phyloP scores from a whole-genome alignment of 331 rosid species.

The Phaseolus coccineus region DNA sequence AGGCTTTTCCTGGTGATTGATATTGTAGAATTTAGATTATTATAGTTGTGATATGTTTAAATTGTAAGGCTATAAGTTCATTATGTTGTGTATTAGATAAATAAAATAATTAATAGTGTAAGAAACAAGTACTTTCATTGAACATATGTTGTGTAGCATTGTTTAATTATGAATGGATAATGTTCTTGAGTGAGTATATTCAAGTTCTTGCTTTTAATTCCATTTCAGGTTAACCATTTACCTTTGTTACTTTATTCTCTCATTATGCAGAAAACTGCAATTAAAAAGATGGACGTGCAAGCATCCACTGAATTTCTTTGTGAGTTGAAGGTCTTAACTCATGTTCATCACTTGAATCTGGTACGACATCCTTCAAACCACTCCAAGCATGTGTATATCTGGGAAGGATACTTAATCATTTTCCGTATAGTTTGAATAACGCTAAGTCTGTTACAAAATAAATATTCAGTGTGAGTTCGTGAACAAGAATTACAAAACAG shows the following conservation, averaged over 20 bases:
- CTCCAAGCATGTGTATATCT: not conserved
- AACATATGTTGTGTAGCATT: not conserved
- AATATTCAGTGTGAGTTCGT: not conserved
- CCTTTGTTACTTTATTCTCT: not conserved
- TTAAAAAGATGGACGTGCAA: constrained; percentile 91
- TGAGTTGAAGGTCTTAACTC: constrained; percentile 80
- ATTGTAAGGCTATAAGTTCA: constrained; percentile 7
- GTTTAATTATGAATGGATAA: not conserved
- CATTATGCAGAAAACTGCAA: constrained; percentile 73
- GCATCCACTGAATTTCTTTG: constrained; percentile 83
- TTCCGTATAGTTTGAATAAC: not conserved
- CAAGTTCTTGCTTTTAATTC: not conserved
- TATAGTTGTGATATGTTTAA: not conserved
- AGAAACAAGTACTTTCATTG: not conserved
- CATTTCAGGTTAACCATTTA: not conserved
- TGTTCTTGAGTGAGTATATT: not conserved
- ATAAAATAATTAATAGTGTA: not conserved
- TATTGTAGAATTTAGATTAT: not conserved
- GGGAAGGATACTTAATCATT: constrained; percentile 4
- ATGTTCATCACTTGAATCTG: constrained; percentile 91
- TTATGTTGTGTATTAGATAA: not conserved
- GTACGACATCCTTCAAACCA: constrained; percentile 50
- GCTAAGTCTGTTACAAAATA: not conserved
- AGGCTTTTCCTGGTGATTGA: not conserved
- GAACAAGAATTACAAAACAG: constrained; percentile 1